phyloP scores from a whole-genome alignment of 2,329 filamentous ascomycete species.

The Fusarium tricinctum region DNA sequence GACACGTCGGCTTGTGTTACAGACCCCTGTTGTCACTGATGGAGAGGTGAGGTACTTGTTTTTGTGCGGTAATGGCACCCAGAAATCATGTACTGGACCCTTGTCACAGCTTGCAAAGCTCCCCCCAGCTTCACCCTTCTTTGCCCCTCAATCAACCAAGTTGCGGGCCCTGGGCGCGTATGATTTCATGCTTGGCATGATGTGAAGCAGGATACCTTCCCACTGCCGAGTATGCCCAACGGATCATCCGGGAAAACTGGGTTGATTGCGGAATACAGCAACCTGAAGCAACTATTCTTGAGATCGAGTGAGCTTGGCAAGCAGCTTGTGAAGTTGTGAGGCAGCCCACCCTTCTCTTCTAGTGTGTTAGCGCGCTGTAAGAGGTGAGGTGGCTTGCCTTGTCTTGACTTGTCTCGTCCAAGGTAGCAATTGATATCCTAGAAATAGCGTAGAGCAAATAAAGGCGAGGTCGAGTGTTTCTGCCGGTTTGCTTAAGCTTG shows the following conservation, averaged over 20 bases:
- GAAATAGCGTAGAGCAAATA: conserved; percentile 23
- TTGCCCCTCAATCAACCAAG: conserved; percentile 43
- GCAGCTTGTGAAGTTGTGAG: conserved; percentile 25
- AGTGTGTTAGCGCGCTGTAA: conserved; percentile 33
- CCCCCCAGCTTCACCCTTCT: conserved; percentile 13
- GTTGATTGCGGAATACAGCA: conserved; percentile 8
- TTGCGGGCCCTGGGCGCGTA: conserved; percentile 39
- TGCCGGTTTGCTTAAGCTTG: conserved; percentile 24
- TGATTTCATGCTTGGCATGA: conserved; percentile 49
- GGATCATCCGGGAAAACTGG: conserved; percentile 28
- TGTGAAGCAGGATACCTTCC: conserved; percentile 24
- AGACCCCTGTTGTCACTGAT: conserved; percentile 42
- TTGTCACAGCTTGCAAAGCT: conserved; percentile 40
- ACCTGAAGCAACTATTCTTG: conserved; percentile 16
- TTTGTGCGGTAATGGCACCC: conserved; percentile 17
- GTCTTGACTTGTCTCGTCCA: conserved; percentile 8
- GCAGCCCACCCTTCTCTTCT: conserved; percentile 25
- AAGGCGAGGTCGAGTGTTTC: conserved; percentile 28
- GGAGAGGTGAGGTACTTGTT: conserved; percentile 44
- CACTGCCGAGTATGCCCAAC: conserved; percentile 17
- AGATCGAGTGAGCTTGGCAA: conserved; percentile 25
- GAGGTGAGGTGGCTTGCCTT: conserved; percentile 22
- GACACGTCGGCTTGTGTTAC: conserved; percentile 38
- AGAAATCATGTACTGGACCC: conserved; percentile 36
- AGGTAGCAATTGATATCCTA: conserved; percentile 27